Percentiles rank a stretch among this genome's conserved stretches.
These are phyloP conservation scores for Scalesia atractyloides DNA, from an alignment of 129 eudicot genomes.

Conservation along the genomic window DNA sequence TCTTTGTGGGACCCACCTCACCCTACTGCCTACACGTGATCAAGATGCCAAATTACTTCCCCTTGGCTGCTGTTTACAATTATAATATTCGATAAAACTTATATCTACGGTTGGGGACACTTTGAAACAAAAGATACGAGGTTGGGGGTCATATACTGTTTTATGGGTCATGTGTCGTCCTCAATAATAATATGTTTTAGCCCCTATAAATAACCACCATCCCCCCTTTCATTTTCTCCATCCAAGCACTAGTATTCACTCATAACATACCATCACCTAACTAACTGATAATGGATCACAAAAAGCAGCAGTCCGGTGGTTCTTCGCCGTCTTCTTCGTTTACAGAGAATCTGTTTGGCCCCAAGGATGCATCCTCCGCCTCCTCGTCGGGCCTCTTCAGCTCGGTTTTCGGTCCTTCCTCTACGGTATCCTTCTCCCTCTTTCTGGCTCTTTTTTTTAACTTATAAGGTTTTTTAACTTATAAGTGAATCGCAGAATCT, in stretches of 20 bases:
- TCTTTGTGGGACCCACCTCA: background rate
- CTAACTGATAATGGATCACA: constrained; percentile 44
- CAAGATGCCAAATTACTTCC: background rate
- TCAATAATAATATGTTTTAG: constrained; percentile 2
- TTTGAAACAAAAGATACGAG: constrained; percentile 26
- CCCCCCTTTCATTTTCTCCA: constrained; percentile 36
- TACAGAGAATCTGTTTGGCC: constrained; percentile 79
- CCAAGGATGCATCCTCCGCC: constrained; percentile 52
- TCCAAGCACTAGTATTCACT: background rate
- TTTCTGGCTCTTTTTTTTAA: background rate
- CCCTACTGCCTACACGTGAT: constrained; percentile 2
- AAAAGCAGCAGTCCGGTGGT: constrained; percentile 39
- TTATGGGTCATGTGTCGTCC: constrained; percentile 34
- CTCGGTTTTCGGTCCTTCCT: constrained; percentile 73
- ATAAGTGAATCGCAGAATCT: background rate
- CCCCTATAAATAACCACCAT: constrained; percentile 37
- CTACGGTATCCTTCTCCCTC: constrained; percentile 47
- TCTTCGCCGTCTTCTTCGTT: constrained; percentile 41
- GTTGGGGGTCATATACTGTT: background rate
- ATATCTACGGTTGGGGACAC: background rate
- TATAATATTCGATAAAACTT: too few relatives aligned
- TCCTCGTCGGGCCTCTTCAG: constrained; percentile 52
- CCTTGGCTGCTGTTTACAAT: too few relatives aligned
- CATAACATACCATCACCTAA: background rate
- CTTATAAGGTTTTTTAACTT: background rate